Conservation (phyloP, 345 rosid genomes). For the Excoecaria agallocha region DNA sequence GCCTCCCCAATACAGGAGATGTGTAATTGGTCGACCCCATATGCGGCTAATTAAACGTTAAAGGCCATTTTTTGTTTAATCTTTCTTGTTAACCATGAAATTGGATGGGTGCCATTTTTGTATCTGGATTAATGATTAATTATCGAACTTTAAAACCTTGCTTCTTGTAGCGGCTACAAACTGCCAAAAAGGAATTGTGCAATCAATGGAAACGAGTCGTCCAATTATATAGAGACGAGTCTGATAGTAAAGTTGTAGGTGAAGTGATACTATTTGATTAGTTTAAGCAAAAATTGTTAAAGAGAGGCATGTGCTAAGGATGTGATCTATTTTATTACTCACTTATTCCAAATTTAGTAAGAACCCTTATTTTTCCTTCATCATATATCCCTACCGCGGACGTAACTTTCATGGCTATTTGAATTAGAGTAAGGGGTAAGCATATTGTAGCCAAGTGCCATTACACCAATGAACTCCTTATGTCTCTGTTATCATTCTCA, state of each 20-base stretch:
- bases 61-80: neutral
- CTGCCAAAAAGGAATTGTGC: constrained; percentile 30
- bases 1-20: constrained; percentile 7
- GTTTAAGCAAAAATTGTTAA: constrained; percentile 11
- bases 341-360: constrained; percentile 2
- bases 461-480: neutral
- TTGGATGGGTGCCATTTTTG: neutral
- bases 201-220: constrained; percentile 16
- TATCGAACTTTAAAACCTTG: constrained; percentile 13
- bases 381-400: neutral
- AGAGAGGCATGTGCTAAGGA: neutral
- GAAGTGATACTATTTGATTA: constrained; percentile 20
- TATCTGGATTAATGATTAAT: constrained; percentile 13
- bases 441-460: neutral
- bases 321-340: constrained; percentile 2
- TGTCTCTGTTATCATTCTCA: neutral
- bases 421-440: constrained; percentile 12
- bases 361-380: neutral
- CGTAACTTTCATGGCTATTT: neutral
- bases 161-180: constrained; percentile 33
- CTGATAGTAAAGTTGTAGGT: neutral
- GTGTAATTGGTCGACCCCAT: constrained; percentile 6
- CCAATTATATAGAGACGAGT: constrained; percentile 21
- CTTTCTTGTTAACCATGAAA: neutral
- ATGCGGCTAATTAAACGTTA: too few species aligned